phyloP scores from a whole-genome alignment of 2,329 filamentous ascomycete genomes.

The Aspergillus japonicus region DNA sequence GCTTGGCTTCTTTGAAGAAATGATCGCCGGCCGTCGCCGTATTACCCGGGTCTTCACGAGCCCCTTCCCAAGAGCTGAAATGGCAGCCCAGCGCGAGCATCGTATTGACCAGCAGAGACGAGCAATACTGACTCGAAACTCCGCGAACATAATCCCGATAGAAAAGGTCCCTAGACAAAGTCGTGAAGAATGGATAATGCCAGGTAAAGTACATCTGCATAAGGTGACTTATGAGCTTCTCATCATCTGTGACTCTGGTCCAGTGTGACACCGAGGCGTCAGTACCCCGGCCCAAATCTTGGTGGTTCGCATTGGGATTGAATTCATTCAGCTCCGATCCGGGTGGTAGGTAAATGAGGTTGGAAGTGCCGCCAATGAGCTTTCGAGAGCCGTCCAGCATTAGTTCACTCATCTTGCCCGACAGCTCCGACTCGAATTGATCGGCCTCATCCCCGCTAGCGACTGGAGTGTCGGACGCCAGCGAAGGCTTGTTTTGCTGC shows the following conservation, averaged over 20 bases:
- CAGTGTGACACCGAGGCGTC: slow-evolving; percentile 77
- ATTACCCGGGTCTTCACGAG: slow-evolving; percentile 69
- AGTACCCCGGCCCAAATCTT: slow-evolving; percentile 49
- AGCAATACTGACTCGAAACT: slow-evolving; percentile 72
- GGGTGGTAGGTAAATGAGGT: slow-evolving; percentile 74
- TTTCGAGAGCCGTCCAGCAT: slow-evolving; percentile 81
- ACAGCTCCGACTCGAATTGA: slow-evolving; percentile 73
- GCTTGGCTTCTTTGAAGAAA: slow-evolving; percentile 92
- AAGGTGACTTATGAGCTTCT: slow-evolving; percentile 76
- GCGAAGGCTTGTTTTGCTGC: slow-evolving; percentile 49
- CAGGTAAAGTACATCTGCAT: slow-evolving; percentile 98
- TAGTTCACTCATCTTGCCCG: slow-evolving; percentile 90
- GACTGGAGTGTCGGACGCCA: slow-evolving; percentile 39
- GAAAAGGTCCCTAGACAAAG: slow-evolving; percentile 80
- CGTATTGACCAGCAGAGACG: slow-evolving; percentile 83
- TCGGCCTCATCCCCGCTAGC: slow-evolving; percentile 38
- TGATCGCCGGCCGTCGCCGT: slow-evolving; percentile 88
- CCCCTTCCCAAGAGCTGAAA: slow-evolving; percentile 75
- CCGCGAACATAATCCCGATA: slow-evolving; percentile 80
- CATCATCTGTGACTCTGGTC: slow-evolving; percentile 81
- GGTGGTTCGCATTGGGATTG: slow-evolving; percentile 41
- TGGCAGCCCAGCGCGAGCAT: slow-evolving; percentile 93
- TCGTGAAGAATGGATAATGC: slow-evolving; percentile 96
- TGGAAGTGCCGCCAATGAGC: slow-evolving; percentile 92
- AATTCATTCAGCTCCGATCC: slow-evolving; percentile 48